Conservation (phyloP, 805 yeast genomes). For the Lipomyces chichibuensis region DNA sequence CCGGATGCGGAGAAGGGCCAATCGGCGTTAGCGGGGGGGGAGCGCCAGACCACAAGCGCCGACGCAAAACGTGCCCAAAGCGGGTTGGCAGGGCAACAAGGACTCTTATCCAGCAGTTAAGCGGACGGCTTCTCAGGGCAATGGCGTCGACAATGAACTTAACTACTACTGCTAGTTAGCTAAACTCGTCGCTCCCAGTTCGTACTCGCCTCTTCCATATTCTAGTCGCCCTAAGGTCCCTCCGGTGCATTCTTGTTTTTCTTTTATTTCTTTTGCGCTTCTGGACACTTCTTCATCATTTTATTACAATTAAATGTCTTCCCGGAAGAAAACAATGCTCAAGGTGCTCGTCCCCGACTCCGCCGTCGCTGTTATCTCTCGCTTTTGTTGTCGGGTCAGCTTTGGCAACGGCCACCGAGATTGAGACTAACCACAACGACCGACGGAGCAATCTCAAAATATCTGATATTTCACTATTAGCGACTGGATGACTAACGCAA, state of each 20-base stretch:
- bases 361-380: neutral
- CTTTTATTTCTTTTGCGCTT: neutral
- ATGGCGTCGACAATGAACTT: neutral
- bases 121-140: neutral
- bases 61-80: neutral
- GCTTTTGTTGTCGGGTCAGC: neutral
- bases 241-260: neutral
- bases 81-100: neutral
- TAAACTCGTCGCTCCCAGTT: neutral
- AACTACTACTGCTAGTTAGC: neutral
- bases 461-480: neutral
- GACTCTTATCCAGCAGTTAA: neutral
- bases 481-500: slow-evolving; percentile 2
- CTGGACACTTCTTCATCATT: slow-evolving; percentile 1
- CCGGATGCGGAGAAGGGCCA: neutral
- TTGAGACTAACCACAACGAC: neutral
- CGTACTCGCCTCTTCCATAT: neutral
- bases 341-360: slow-evolving; percentile 39
- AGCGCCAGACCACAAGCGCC: neutral
- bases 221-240: neutral
- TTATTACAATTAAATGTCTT: slow-evolving; percentile 28
- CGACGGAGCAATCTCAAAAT: neutral
- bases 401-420: neutral
- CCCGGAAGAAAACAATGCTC: slow-evolving; percentile 51
- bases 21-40: neutral